Evolutionary conservation across 306 rosid genomes (phyloP).

Genomic region (Abrus precatorius): DNA sequence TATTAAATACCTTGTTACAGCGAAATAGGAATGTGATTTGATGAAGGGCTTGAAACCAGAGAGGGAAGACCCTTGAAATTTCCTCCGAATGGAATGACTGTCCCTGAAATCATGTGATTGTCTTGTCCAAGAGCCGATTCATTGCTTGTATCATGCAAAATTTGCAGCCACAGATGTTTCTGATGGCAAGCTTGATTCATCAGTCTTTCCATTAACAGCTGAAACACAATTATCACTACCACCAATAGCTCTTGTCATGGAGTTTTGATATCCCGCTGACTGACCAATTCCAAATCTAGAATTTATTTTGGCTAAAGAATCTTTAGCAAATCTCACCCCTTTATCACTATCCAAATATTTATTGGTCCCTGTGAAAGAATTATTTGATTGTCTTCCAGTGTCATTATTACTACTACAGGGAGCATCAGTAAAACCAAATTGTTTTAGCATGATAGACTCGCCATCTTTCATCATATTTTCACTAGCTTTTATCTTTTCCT

Average conservation of each 20-base stretch:
- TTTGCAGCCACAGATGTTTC: constrained; percentile 44
- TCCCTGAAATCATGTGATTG: constrained; percentile 48
- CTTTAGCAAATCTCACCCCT: constrained; percentile 48
- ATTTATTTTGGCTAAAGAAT: constrained; percentile 43
- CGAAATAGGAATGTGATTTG: constrained; percentile 48
- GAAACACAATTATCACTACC: constrained; percentile 43
- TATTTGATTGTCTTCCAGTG: constrained; percentile 52
- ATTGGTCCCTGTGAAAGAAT: constrained; percentile 31
- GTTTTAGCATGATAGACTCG: constrained; percentile 44
- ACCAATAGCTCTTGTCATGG: constrained; percentile 41
- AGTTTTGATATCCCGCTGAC: constrained; percentile 47
- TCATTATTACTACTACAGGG: constrained; percentile 42
- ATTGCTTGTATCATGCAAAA: constrained; percentile 40
- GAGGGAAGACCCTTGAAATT: constrained; percentile 54
- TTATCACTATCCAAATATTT: constrained; percentile 53
- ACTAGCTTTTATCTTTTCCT: constrained; percentile 39
- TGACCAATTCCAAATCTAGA: constrained; percentile 47
- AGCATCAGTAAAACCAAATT: constrained; percentile 45
- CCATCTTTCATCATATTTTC: constrained; percentile 41
- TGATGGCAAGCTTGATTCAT: constrained; percentile 44
- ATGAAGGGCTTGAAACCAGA: constrained; percentile 50
- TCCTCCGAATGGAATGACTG: constrained; percentile 44
- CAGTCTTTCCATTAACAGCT: constrained; percentile 47
- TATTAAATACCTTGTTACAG: constrained; percentile 27
- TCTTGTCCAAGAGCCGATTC: constrained; percentile 50